phyloP scores from a whole-genome alignment of 768 basidiomycete genomes.

The Leucosporidium creatinivorum region DNA sequence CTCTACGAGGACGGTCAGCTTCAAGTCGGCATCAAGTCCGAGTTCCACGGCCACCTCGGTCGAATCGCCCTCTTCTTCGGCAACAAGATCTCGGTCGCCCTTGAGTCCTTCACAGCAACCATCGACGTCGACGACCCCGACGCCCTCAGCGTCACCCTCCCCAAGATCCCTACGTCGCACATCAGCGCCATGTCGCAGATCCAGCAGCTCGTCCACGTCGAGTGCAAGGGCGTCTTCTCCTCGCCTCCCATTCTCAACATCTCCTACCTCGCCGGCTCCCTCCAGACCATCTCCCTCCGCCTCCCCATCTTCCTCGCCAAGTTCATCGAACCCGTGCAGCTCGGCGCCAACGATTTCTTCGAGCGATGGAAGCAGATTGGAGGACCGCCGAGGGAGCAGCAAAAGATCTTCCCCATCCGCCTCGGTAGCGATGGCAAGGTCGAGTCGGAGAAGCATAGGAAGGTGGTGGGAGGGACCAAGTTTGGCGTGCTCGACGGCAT shows the following conservation, averaged over 20 bases:
- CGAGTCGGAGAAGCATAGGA: constrained; percentile 63
- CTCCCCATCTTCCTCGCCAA: constrained; percentile 82
- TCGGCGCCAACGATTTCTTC: constrained; percentile 80
- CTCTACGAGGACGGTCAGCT: constrained; percentile 93
- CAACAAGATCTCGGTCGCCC: constrained; percentile 83
- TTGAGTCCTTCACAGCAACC: constrained; percentile 82
- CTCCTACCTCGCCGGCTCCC: constrained; percentile 86
- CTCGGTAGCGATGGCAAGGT: constrained; percentile 59
- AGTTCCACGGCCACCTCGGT: constrained; percentile 89
- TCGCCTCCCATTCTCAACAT: constrained; percentile 70
- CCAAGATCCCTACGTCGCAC: constrained; percentile 78
- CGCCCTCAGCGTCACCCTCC: constrained; percentile 72
- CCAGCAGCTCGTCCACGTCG: constrained; percentile 86
- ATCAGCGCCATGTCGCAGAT: constrained; percentile 78
- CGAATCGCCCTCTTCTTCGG: constrained; percentile 92
- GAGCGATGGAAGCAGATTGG: constrained; percentile 98
- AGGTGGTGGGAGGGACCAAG: constrained; percentile 68
- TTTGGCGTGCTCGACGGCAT: constrained; percentile 72
- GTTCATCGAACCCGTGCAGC: constrained; percentile 87
- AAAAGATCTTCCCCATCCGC: constrained; percentile 72
- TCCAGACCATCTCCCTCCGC: constrained; percentile 73
- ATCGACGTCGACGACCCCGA: constrained; percentile 63
- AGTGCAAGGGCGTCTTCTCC: constrained; percentile 82
- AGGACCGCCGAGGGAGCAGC: constrained; percentile 85
- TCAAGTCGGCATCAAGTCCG: constrained; percentile 91